Conservation (phyloP, 495 filamentous ascomycete species). For the Wilcoxina mikolae region DNA sequence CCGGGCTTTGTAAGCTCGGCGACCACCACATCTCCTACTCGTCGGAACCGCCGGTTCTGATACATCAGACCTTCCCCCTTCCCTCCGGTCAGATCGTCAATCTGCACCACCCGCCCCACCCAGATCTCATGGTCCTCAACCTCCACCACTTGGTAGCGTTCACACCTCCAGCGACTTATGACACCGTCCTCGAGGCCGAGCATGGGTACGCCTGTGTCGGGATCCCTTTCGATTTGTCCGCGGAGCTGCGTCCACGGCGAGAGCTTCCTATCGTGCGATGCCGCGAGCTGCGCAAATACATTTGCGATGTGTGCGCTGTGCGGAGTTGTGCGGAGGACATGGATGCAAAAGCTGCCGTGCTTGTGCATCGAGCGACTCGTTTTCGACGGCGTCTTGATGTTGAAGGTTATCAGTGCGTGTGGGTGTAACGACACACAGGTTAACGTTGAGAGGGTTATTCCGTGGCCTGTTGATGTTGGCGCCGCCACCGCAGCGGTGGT, state of each 20-base stretch:
- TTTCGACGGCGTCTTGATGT: constrained; percentile 24
- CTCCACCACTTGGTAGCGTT: constrained; percentile 13
- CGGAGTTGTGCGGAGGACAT: constrained; percentile 19
- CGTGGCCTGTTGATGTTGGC: constrained; percentile 8
- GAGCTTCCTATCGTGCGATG: not conserved
- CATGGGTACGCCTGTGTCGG: not conserved
- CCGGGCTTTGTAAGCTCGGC: not conserved
- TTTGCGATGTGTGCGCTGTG: constrained; percentile 19
- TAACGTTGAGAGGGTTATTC: constrained; percentile 28
- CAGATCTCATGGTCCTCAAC: constrained; percentile 27
- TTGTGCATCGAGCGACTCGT: constrained; percentile 16
- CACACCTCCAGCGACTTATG: constrained; percentile 17
- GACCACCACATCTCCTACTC: constrained; percentile 14
- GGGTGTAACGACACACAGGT: constrained; percentile 26
- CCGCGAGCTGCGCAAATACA: constrained; percentile 16
- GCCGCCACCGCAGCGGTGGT: constrained; percentile 15
- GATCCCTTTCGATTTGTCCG: constrained; percentile 1
- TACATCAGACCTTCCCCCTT: constrained; percentile 23
- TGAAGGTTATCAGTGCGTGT: constrained; percentile 23
- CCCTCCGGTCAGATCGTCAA: constrained; percentile 13
- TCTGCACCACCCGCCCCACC: constrained; percentile 19
- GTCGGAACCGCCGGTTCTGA: constrained; percentile 18
- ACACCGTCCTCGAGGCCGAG: constrained; percentile 23
- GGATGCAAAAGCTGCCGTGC: constrained; percentile 17
- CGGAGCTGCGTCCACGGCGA: constrained; percentile 10